A percentile compares a stretch with the other conserved stretches of the same genome.
Evolutionary conservation across 768 basidiomycete genomes (phyloP).

Genomic region (Suillus luteus): DNA sequence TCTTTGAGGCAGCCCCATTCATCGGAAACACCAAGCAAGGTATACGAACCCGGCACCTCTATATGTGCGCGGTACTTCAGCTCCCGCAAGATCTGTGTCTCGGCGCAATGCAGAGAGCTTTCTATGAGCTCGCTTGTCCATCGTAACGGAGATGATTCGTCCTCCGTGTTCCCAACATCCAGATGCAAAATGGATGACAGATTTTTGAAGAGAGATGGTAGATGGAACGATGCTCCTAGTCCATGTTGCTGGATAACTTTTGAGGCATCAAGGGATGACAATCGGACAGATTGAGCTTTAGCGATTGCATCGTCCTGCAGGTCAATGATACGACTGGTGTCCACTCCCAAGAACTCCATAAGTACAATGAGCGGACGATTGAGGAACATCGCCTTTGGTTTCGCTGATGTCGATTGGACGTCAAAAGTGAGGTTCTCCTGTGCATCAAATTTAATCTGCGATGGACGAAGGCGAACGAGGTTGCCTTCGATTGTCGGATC

Average conservation of each 20-base stretch:
- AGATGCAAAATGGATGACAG: constrained; percentile 35
- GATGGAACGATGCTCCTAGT: constrained; percentile 45
- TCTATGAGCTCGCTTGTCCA: constrained; percentile 40
- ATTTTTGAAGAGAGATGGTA: constrained; percentile 45
- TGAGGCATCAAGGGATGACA: constrained; percentile 38
- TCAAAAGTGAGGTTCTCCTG: constrained; percentile 41
- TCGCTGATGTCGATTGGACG: constrained; percentile 47
- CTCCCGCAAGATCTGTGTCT: constrained; percentile 49
- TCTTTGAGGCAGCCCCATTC: constrained; percentile 47
- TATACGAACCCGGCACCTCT: constrained; percentile 48
- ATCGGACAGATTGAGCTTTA: constrained; percentile 37
- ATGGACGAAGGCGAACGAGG: constrained; percentile 42
- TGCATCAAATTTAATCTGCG: constrained; percentile 51
- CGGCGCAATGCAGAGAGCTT: constrained; percentile 39
- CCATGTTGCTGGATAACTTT: constrained; percentile 45
- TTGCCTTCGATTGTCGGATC: constrained; percentile 40
- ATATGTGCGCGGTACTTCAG: constrained; percentile 56
- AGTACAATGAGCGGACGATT: constrained; percentile 52
- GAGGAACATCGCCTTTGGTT: constrained; percentile 45
- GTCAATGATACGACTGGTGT: constrained; percentile 31
- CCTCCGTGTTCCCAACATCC: constrained; percentile 26
- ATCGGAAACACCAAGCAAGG: constrained; percentile 56
- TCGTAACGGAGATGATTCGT: constrained; percentile 8
- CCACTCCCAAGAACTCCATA: constrained; percentile 47
- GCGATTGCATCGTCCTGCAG: constrained; percentile 42